phyloP scores from a whole-genome alignment of 1,284 basidiomycete genomes.

The Tilletia indica region DNA sequence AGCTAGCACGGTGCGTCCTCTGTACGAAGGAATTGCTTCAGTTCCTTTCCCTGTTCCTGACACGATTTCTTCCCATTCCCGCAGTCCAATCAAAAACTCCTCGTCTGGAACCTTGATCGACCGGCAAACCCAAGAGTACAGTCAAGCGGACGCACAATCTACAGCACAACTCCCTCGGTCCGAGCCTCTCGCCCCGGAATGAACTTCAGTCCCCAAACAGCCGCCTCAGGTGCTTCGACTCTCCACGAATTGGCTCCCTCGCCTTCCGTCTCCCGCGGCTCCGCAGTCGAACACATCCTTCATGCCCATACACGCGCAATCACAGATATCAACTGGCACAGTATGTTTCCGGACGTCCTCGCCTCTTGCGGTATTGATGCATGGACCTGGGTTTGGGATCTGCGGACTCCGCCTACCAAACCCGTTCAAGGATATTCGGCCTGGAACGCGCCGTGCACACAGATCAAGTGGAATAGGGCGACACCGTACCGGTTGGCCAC shows the following conservation, averaged over 20 bases:
- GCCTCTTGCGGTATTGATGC: conserved; percentile 54
- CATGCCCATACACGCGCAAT: conserved; percentile 52
- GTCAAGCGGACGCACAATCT: neutral
- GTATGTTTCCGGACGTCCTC: conserved; percentile 51
- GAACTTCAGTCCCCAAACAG: conserved; percentile 7
- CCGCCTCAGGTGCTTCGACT: conserved; percentile 22
- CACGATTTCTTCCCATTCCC: neutral
- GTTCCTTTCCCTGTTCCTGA: neutral
- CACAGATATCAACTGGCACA: conserved; percentile 55
- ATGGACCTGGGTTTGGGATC: conserved; percentile 54
- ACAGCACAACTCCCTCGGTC: conserved; percentile 30
- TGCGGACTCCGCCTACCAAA: conserved; percentile 35
- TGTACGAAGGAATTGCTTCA: too few species aligned
- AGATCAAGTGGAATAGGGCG: conserved; percentile 49
- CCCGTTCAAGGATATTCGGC: conserved; percentile 51
- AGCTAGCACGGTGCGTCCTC: conserved; percentile 68
- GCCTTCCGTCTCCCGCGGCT: conserved; percentile 22
- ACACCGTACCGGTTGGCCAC: conserved; percentile 29
- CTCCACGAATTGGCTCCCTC: conserved; percentile 16
- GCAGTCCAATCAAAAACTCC: conserved; percentile 80
- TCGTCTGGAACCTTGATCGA: conserved; percentile 85
- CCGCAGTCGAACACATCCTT: conserved; percentile 48
- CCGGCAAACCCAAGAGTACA: conserved; percentile 23
- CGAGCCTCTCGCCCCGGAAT: conserved; percentile 26
- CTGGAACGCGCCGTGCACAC: conserved; percentile 53